phyloP scores from a whole-genome alignment of 1,284 basidiomycete species.

The Cerioporus squamosus region DNA sequence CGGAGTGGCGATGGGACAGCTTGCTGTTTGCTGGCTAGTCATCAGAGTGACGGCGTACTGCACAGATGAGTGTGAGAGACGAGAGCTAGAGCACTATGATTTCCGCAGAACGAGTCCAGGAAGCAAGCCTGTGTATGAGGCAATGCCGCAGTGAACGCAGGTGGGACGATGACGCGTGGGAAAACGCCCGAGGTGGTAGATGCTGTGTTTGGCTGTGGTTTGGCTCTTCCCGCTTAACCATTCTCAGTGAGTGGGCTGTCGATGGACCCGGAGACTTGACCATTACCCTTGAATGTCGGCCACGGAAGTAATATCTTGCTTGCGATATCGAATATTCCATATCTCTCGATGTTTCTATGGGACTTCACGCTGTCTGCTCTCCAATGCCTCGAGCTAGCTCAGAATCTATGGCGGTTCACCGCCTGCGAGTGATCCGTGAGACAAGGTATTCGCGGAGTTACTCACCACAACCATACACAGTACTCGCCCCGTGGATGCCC shows the following conservation, averaged over 20 bases:
- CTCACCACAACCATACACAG: too few species aligned
- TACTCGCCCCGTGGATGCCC: neutral
- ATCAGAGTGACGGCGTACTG: neutral
- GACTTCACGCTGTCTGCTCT: neutral
- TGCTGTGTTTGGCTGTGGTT: constrained; percentile 19
- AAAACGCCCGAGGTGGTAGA: constrained; percentile 3
- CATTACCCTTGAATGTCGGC: neutral
- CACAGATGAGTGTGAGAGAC: too few species aligned
- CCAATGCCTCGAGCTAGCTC: constrained; percentile 2
- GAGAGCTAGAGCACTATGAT: too few species aligned
- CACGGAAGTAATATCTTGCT: too few species aligned
- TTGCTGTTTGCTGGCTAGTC: neutral
- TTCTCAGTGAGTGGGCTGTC: neutral
- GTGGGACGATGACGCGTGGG: constrained; percentile 6
- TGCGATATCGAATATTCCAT: neutral
- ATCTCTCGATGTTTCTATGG: neutral
- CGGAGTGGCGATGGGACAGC: too few species aligned
- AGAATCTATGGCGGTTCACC: too few species aligned
- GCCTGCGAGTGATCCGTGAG: constrained; percentile 3
- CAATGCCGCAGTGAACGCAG: neutral
- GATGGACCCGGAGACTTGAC: neutral
- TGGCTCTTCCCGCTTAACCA: constrained; percentile 13
- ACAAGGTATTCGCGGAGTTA: neutral
- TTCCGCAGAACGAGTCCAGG: constrained; percentile 1
- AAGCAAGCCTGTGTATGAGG: constrained; percentile 15